Base-by-base conservation (phyloP, 306 rosid species). In the Medicago ruthenica region DNA sequence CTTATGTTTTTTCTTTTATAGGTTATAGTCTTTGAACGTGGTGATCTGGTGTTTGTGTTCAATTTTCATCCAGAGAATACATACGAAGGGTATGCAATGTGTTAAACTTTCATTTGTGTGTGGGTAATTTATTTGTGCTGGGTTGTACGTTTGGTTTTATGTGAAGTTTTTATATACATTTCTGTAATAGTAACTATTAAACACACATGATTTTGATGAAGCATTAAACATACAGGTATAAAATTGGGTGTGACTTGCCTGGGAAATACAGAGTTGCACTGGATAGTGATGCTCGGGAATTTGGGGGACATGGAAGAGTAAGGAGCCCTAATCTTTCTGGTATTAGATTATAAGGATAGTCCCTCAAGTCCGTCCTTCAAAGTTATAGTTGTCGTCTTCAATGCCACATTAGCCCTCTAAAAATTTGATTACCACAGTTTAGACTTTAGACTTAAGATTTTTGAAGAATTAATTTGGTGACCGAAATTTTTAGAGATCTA, bases 261-360 rank as follows among this genome's bases (percentile, higher is more conserved):
- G 98, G 98, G 79, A 94, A 90, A 79, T 94, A 94, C 81, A 87
- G 93, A 86, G 93, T 94, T 85, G 97, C 95, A 21, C 92, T 94
- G 47, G 98, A 92, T 72, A 94, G 97, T 50, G 97, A 94, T 83
- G 92, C 91, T 74, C 0, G 3, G 79, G 96, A 88, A 73, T 94
- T 94, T 34, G 98, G 98, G 44, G 98, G 98, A 37, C 95, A 21
- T 44, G 98, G 96, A 90, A 87, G 97, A 84, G 98, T 94, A 92
- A 92, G 96, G 58, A 82, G 71, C 59, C 62, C 75, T 75, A 58
- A 16, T 67, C 71, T 77, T 71, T 74, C 34, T 68, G 66, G 58
- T 41, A 12, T 27, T 73, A 17, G 24, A 39, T 42, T 73, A 41
- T 44, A 14, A 63, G 69, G 4, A 17, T 63, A 63, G 16, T 36